Evolutionary conservation across 768 basidiomycete species (phyloP).

Genomic region (Gautieria morchelliformis): DNA sequence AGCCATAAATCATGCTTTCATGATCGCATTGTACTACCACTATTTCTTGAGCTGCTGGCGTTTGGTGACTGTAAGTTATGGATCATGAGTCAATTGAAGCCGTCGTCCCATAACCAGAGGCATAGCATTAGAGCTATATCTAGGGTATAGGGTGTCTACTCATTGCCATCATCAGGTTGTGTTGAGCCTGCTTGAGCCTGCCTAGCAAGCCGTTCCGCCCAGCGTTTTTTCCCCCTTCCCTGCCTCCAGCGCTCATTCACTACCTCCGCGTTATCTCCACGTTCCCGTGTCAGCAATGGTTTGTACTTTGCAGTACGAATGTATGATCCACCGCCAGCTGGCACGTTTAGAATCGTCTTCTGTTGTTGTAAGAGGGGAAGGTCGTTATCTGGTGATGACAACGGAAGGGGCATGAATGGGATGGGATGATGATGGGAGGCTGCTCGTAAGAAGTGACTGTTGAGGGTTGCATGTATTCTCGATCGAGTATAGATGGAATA

Average conservation of each 20-base stretch:
- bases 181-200: background rate
- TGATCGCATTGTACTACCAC: background rate
- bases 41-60: background rate
- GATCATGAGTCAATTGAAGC: background rate
- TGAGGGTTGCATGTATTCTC: conserved; percentile 52
- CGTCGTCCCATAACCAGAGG: no score
- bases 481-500: conserved; percentile 49
- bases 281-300: conserved; percentile 54
- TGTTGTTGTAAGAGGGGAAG: conserved; percentile 12
- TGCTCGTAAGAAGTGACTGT: conserved; percentile 55
- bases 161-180: background rate
- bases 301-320: conserved; percentile 54
- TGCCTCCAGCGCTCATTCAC: conserved; percentile 72
- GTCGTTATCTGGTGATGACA: conserved; percentile 19
- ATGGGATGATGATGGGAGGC: conserved; percentile 41
- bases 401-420: conserved; percentile 29
- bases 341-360: conserved; percentile 36
- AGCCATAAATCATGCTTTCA: background rate
- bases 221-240: conserved; percentile 26
- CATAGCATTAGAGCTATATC: no score
- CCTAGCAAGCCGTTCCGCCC: background rate
- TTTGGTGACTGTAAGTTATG: no score
- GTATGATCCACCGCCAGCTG: conserved; percentile 63
- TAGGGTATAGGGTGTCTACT: background rate
- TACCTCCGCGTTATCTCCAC: conserved; percentile 61